These are phyloP conservation scores for Periconia digitata DNA, from an alignment of 2,329 filamentous ascomycete species.

Conservation along the genomic window DNA sequence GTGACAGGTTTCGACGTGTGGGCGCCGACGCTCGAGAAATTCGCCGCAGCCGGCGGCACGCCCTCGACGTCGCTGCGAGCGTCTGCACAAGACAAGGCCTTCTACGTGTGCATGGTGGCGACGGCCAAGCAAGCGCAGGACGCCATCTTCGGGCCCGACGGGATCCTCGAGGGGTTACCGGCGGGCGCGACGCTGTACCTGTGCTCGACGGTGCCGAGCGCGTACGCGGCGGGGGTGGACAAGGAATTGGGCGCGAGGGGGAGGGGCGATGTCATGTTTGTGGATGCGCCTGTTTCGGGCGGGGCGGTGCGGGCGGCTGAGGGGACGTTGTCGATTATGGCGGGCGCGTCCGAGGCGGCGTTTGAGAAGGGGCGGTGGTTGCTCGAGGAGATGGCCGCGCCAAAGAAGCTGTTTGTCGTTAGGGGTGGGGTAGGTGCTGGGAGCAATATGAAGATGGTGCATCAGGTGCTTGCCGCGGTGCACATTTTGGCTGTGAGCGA, in stretches of 20 bases:
- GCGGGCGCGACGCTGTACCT: slow-evolving; percentile 64
- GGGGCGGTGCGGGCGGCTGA: slow-evolving; percentile 68
- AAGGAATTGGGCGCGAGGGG: slow-evolving; percentile 57
- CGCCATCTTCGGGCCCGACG: slow-evolving; percentile 63
- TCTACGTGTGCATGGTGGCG: slow-evolving; percentile 75
- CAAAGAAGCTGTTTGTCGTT: slow-evolving; percentile 59
- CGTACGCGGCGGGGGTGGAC: slow-evolving; percentile 64
- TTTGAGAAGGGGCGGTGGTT: slow-evolving; percentile 61
- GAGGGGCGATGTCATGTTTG: slow-evolving; percentile 64
- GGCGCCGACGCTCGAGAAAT: slow-evolving; percentile 65
- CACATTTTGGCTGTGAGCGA: slow-evolving; percentile 60
- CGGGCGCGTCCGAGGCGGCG: slow-evolving; percentile 60
- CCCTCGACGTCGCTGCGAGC: slow-evolving; percentile 62
- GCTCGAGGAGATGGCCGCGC: slow-evolving; percentile 64
- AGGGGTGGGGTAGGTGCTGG: slow-evolving; percentile 55
- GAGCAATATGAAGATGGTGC: slow-evolving; percentile 60
- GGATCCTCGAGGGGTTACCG: slow-evolving; percentile 55
- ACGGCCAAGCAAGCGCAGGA: slow-evolving; percentile 68
- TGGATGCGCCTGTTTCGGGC: slow-evolving; percentile 74
- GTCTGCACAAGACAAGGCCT: slow-evolving; percentile 60
- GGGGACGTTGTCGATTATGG: slow-evolving; percentile 76
- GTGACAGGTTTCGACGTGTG: slow-evolving; percentile 75
- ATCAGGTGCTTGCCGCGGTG: slow-evolving; percentile 60
- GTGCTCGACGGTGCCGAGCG: slow-evolving; percentile 70
- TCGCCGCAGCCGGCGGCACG: slow-evolving; percentile 63